Conservation (phyloP, 768 basidiomycete species). For the Russula foetens region DNA sequence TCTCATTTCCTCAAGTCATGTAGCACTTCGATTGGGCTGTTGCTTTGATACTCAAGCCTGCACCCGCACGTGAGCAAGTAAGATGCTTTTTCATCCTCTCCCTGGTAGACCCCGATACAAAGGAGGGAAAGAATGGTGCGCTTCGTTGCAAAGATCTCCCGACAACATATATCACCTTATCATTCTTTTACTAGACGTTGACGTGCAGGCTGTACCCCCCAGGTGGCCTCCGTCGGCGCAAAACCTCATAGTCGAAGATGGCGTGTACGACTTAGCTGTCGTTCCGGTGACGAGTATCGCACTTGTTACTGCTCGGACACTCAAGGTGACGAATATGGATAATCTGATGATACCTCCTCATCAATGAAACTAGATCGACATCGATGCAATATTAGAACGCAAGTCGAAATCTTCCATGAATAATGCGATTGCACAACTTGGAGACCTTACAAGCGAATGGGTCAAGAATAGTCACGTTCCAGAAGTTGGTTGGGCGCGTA, state of each 20-base stretch:
- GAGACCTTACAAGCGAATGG: slow-evolving; percentile 52
- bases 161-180: background rate
- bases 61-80: slow-evolving; percentile 39
- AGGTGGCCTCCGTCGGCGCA: slow-evolving; percentile 62
- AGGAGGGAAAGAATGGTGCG: slow-evolving; percentile 47
- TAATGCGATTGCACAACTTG: slow-evolving; percentile 44
- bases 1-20: background rate
- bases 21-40: slow-evolving; percentile 71
- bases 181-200: slow-evolving; percentile 39
- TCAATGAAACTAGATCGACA: slow-evolving; percentile 50
- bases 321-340: slow-evolving; percentile 49
- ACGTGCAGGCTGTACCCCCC: slow-evolving; percentile 54
- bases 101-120: slow-evolving; percentile 56
- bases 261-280: slow-evolving; percentile 55
- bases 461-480: slow-evolving; percentile 36
- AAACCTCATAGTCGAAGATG: slow-evolving; percentile 39
- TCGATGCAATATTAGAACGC: slow-evolving; percentile 56
- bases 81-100: slow-evolving; percentile 64
- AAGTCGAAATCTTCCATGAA: slow-evolving; percentile 56
- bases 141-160: background rate
- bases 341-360: slow-evolving; percentile 4
- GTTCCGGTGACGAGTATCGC: slow-evolving; percentile 69
- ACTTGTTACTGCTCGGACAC: slow-evolving; percentile 56
- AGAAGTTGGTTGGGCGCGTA: slow-evolving; percentile 81
- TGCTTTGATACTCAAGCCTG: slow-evolving; percentile 64